Conservation (phyloP, 805 yeast species). For the Saccharomycopsis schoenii region DNA sequence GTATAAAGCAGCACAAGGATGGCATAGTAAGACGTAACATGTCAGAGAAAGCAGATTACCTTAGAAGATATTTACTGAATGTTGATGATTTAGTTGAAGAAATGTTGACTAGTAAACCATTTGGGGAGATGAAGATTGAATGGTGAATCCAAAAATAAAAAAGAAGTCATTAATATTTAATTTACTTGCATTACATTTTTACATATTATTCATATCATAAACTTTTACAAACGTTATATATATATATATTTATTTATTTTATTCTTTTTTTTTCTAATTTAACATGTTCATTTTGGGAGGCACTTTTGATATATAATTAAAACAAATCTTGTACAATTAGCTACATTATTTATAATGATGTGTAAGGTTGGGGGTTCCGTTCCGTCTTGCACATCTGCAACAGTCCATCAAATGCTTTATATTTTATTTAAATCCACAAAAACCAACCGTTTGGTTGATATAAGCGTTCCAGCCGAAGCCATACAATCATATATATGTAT, state of each 20-base stretch:
- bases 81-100: constrained; percentile 39
- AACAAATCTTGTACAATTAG: not conserved
- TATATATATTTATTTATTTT: not conserved
- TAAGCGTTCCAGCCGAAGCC: too few species aligned
- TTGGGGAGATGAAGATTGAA: constrained; percentile 37
- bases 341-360: too few species aligned
- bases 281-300: not conserved
- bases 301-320: not conserved
- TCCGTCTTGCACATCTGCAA: too few species aligned
- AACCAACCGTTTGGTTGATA: too few species aligned
- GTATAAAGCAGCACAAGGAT: constrained; percentile 19
- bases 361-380: too few species aligned
- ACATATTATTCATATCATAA: not conserved
- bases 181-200: not conserved
- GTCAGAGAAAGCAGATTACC: constrained; percentile 34
- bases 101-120: constrained; percentile 36
- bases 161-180: not conserved
- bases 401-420: too few species aligned
- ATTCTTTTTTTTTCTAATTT: not conserved
- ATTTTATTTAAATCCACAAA: too few species aligned
- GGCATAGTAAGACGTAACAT: constrained; percentile 29
- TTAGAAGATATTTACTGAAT: constrained; percentile 34
- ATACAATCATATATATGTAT: too few species aligned
- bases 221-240: too few species aligned
- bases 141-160: constrained; percentile 29